Conservation (phyloP, 352 stramenopile genomes). For the Albugo candida region DNA sequence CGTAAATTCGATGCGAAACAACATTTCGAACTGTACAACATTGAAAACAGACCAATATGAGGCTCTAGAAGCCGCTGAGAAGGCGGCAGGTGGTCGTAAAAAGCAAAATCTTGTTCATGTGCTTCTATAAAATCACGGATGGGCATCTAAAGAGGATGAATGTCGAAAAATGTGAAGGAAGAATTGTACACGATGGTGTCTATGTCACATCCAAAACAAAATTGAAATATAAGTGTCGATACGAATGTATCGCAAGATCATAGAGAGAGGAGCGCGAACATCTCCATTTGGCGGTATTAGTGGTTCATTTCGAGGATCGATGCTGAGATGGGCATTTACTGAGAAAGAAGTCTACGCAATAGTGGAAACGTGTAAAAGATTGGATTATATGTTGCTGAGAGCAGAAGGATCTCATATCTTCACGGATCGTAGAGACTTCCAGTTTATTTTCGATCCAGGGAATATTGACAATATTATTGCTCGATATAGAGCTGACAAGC, state of each 20-base stretch:
- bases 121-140: slow-evolving; percentile 2
- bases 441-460: slow-evolving; percentile 12
- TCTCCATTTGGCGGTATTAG: slow-evolving; percentile 8
- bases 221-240: slow-evolving; percentile 8
- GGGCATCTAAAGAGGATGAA: slow-evolving; percentile 1
- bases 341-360: slow-evolving; percentile 5
- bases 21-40: slow-evolving; percentile 12
- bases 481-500: slow-evolving; percentile 13
- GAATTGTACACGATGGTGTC: slow-evolving; percentile 7
- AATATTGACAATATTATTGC: neutral
- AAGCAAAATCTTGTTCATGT: neutral
- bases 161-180: slow-evolving; percentile 1
- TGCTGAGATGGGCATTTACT: slow-evolving; percentile 2
- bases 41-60: slow-evolving; percentile 5
- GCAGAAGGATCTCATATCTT: slow-evolving; percentile 7
- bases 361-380: slow-evolving; percentile 12
- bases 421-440: slow-evolving; percentile 12
- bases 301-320: slow-evolving; percentile 4
- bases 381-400: slow-evolving; percentile 12
- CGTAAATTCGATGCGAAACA: slow-evolving; percentile 15
- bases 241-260: slow-evolving; percentile 9
- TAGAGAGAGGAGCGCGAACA: slow-evolving; percentile 10
- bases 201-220: slow-evolving; percentile 7
- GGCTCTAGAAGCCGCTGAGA: neutral
- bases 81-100: slow-evolving; percentile 5